Percentiles rank a stretch among this genome's conserved stretches.
Evolutionary conservation across 1,284 basidiomycete genomes (phyloP).

Genomic region (Megacollybia platyphylla): DNA sequence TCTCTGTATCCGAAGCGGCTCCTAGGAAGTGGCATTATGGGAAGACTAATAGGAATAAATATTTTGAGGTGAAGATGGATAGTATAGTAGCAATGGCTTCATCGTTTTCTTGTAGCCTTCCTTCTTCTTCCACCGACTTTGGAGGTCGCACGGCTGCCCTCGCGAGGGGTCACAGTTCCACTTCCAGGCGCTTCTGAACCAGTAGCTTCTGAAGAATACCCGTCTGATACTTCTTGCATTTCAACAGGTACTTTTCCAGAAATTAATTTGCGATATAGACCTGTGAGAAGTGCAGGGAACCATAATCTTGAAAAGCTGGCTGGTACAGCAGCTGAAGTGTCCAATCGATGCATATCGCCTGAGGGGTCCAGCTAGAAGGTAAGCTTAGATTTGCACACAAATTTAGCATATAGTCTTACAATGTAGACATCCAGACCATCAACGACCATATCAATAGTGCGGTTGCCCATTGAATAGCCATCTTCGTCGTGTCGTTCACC

Average conservation of each 20-base stretch:
- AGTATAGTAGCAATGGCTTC: background rate
- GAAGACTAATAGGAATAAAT: too few species aligned
- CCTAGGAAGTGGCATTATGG: too few species aligned
- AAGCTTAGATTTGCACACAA: background rate
- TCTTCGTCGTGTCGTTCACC: constrained; percentile 37
- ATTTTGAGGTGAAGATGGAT: too few species aligned
- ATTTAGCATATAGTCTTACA: constrained; percentile 24
- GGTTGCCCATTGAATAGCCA: constrained; percentile 33
- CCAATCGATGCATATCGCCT: constrained; percentile 41
- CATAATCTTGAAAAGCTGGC: constrained; percentile 39
- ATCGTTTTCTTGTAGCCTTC: constrained; percentile 17
- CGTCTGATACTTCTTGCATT: constrained; percentile 14
- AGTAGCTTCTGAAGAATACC: constrained; percentile 19
- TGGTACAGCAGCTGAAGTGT: constrained; percentile 29
- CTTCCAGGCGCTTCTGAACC: constrained; percentile 28
- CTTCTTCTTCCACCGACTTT: constrained; percentile 51
- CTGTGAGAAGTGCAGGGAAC: constrained; percentile 24
- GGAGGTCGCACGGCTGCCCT: constrained; percentile 18
- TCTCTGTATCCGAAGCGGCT: too few species aligned
- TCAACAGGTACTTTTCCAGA: constrained; percentile 9
- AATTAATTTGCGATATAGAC: constrained; percentile 8
- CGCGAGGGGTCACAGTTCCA: constrained; percentile 22
- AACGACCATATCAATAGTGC: constrained; percentile 66
- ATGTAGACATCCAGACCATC: constrained; percentile 60
- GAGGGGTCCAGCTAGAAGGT: constrained; percentile 27